These are phyloP conservation scores for Didymella lethalis DNA, from an alignment of 2,329 filamentous ascomycete genomes.

Conservation along the genomic window DNA sequence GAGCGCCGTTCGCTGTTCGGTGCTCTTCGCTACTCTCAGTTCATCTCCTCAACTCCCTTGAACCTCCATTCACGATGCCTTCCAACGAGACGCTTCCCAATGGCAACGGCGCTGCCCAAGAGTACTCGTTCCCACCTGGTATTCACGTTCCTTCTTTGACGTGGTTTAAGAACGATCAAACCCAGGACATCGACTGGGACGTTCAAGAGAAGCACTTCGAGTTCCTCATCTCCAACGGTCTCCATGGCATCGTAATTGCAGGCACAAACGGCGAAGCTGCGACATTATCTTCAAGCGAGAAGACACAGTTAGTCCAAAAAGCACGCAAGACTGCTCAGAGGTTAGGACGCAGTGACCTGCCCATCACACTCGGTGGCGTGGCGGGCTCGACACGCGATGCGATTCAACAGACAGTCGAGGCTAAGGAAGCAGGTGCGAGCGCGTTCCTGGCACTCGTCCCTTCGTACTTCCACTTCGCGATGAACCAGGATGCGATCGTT, in stretches of 20 bases:
- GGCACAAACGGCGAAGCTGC: constrained; percentile 58
- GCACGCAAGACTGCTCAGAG: constrained; percentile 50
- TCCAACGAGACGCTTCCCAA: constrained; percentile 40
- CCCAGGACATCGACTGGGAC: constrained; percentile 65
- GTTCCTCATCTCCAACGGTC: constrained; percentile 62
- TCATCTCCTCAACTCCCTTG: background rate
- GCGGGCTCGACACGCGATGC: constrained; percentile 53
- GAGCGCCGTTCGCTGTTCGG: constrained; percentile 21
- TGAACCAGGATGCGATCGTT: constrained; percentile 48
- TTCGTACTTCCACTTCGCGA: constrained; percentile 53
- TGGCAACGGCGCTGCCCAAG: constrained; percentile 35
- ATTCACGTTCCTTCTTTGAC: constrained; percentile 66
- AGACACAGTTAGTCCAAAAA: constrained; percentile 50
- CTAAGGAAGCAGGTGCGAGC: constrained; percentile 50
- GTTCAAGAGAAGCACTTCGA: constrained; percentile 62
- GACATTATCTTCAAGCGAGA: constrained; percentile 52
- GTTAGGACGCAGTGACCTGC: constrained; percentile 44
- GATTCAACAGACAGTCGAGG: constrained; percentile 51
- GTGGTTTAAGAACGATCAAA: constrained; percentile 59
- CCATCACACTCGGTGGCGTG: constrained; percentile 55
- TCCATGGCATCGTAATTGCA: constrained; percentile 59
- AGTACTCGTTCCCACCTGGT: constrained; percentile 57
- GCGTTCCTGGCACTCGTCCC: constrained; percentile 52
- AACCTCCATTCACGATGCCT: constrained; percentile 32
- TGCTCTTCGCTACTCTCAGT: background rate